A percentile compares a stretch with the other conserved stretches of the same genome.
These are phyloP conservation scores for Alternaria burnsii DNA, from an alignment of 2,329 filamentous ascomycete species.

Conservation along the genomic window DNA sequence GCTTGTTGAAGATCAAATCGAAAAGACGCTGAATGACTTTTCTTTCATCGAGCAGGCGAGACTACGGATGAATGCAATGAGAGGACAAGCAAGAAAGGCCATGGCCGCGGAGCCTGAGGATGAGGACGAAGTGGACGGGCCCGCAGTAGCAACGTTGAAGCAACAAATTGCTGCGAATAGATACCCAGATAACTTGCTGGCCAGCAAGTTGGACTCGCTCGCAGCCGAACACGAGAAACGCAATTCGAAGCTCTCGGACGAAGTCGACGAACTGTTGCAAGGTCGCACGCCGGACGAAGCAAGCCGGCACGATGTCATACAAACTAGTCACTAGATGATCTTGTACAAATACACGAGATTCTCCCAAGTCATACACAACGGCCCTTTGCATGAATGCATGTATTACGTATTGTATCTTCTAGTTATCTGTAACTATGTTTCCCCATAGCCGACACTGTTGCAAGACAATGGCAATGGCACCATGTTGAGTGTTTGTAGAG, in stretches of 20 bases:
- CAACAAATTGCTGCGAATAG: constrained; percentile 1
- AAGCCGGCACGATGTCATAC: not conserved
- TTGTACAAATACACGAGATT: not conserved
- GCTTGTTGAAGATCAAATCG: constrained; percentile 79
- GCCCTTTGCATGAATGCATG: not conserved
- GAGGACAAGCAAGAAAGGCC: constrained; percentile 17
- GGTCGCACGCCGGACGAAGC: not conserved
- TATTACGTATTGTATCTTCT: not conserved
- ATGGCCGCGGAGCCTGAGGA: constrained; percentile 2
- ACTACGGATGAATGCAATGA: constrained; percentile 9
- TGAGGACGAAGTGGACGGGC: constrained; percentile 1
- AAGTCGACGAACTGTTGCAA: not conserved
- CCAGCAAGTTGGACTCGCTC: too few relatives aligned
- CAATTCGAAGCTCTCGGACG: not conserved
- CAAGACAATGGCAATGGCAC: not conserved
- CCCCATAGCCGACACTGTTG: not conserved
- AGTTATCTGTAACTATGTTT: not conserved
- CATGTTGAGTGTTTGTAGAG: not conserved
- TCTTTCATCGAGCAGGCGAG: constrained; percentile 49
- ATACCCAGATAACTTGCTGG: constrained; percentile 16
- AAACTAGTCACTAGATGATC: not conserved
- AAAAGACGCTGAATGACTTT: constrained; percentile 67
- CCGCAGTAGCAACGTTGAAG: not conserved
- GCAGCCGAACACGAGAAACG: too few relatives aligned
- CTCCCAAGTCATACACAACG: not conserved